Base-by-base conservation (phyloP, 2,329 filamentous ascomycete genomes). In the Diaporthe vaccinii region DNA sequence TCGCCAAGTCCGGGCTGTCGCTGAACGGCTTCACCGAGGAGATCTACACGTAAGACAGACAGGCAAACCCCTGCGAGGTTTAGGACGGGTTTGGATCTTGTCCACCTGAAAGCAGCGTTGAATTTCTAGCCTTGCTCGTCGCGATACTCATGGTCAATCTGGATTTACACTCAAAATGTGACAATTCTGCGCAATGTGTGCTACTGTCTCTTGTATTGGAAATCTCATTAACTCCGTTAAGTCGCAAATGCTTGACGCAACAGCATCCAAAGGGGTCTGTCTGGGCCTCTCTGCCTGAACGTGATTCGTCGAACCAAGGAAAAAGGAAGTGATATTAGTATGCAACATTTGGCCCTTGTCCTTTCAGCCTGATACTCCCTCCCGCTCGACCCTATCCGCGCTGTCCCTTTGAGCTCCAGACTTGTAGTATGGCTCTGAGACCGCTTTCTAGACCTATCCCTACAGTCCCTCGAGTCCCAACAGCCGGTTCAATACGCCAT, bases 1-100 rank as follows among this genome's bases (percentile, higher is more conserved):
- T 98, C 83, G 96, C 96, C 5, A 93, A 95, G 87, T 91, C 95
- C 79, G 95, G 95, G 0, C 80, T 98, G 80, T 88, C 89, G 31
- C 84, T 95, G 78, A 95, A 96, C 84, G 87, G 89, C 36, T 83
- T 95, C 79, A 95, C 94, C 1, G 90, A 94, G 80, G 91, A 92
- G 80, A 84, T 95, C 51, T 95, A 95, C 83, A 95, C 93, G 6
- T 89, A 79, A 34, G 39, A 31, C 0, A 44, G 8, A 14, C 22
- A 6, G 22, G 28, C 8, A 44, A 17, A 7, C 59, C 14, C 59
- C n/a, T 2, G 17, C 8, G 59, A 39, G 41, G 41, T 22, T 44
- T 34, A 41, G 46, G 36, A 28, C 28, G 46, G 36, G 39, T 20
- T 17, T 62, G 61, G n/a, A 65, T 65, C 59, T 53, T 51, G 71